Evolutionary conservation across 2,329 filamentous ascomycete genomes (phyloP).

Genomic region (Bipolaris bicolor): DNA sequence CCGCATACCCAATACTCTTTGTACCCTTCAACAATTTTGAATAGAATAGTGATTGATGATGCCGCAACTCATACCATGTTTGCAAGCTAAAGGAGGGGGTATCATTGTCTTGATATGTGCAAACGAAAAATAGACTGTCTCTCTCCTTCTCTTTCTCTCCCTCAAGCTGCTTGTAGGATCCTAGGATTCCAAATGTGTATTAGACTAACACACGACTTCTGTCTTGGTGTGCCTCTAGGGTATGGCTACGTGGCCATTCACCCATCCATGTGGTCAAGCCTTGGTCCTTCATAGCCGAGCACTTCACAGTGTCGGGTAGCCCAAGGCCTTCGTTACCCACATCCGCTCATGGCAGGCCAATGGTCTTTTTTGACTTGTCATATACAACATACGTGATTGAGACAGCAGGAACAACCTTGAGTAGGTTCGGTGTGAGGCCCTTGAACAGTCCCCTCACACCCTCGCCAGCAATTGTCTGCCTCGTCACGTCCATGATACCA

Average conservation of each 20-base stretch:
- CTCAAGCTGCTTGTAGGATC: background rate
- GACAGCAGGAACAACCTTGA: constrained; percentile 95
- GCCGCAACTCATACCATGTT: background rate
- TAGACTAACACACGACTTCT: background rate
- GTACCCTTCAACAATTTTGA: too few relatives aligned
- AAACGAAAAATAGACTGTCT: background rate
- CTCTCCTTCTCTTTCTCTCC: background rate
- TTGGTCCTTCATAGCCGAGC: background rate
- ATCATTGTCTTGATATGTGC: constrained; percentile 10
- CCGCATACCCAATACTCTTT: too few relatives aligned
- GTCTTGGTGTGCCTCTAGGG: background rate
- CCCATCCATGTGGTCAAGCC: background rate
- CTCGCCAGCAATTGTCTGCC: constrained; percentile 81
- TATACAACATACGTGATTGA: constrained; percentile 69
- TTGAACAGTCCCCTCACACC: constrained; percentile 89
- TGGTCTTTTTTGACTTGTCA: constrained; percentile 49
- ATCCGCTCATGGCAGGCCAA: constrained; percentile 41
- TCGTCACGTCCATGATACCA: constrained; percentile 86
- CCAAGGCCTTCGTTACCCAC: background rate
- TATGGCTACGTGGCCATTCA: background rate
- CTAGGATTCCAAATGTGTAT: background rate
- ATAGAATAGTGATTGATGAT: constrained; percentile 8
- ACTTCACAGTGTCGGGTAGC: background rate
- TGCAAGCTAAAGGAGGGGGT: constrained; percentile 6
- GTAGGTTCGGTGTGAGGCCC: constrained; percentile 88